These are phyloP conservation scores for Pseudocercospora pini-densiflorae DNA, from an alignment of 2,329 filamentous ascomycete species.

Conservation along the genomic window DNA sequence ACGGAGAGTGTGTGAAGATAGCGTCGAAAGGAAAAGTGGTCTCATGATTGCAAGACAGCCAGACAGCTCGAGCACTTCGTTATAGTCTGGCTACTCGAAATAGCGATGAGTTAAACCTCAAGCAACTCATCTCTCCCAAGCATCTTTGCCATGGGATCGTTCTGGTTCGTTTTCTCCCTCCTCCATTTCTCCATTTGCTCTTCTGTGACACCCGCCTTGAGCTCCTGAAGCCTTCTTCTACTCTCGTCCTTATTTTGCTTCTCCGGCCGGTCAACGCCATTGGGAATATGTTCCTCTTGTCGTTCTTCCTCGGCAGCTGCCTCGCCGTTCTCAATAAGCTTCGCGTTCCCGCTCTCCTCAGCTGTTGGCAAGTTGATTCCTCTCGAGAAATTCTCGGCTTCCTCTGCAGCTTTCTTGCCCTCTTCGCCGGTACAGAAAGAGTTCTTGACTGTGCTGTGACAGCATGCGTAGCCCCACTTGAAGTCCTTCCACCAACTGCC, in stretches of 20 bases:
- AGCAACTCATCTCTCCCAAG: slow-evolving; percentile 73
- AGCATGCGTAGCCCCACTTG: slow-evolving; percentile 95
- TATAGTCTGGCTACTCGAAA: background rate
- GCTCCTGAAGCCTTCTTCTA: slow-evolving; percentile 78
- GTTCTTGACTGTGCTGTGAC: slow-evolving; percentile 91
- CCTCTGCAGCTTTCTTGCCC: slow-evolving; percentile 79
- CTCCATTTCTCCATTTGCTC: slow-evolving; percentile 87
- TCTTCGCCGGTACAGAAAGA: slow-evolving; percentile 96
- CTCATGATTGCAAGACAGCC: background rate
- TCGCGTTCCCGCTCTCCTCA: slow-evolving; percentile 30
- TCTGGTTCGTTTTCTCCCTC: slow-evolving; percentile 70
- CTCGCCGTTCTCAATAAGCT: slow-evolving; percentile 45
- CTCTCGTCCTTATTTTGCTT: slow-evolving; percentile 51
- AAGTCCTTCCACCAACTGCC: slow-evolving; percentile 98
- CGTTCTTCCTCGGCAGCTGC: slow-evolving; percentile 50
- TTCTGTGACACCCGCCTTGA: slow-evolving; percentile 77
- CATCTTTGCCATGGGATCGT: slow-evolving; percentile 87
- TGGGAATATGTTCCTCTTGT: slow-evolving; percentile 48
- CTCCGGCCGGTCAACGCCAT: slow-evolving; percentile 47
- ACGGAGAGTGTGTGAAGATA: background rate
- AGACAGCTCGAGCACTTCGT: slow-evolving; percentile 19
- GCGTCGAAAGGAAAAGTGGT: background rate
- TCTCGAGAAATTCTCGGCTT: slow-evolving; percentile 66
- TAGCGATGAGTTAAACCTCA: slow-evolving; percentile 28
- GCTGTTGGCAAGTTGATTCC: slow-evolving; percentile 48